Evolutionary conservation across 352 stramenopile species (phyloP).

Genomic region (Paralagenidium karlingii): DNA sequence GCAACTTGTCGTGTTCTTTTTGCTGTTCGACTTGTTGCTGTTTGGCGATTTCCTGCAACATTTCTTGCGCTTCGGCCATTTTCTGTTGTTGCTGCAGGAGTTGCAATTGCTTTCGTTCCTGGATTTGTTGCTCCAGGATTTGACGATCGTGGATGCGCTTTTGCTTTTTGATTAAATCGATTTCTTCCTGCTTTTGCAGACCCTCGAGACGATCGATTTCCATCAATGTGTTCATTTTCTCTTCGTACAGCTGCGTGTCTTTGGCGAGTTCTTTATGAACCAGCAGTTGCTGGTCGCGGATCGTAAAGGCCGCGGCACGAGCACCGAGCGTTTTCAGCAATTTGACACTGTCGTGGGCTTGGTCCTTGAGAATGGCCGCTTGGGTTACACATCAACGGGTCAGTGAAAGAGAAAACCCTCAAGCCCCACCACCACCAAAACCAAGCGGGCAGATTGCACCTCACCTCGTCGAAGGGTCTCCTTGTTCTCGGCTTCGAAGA

Average conservation of each 20-base stretch:
- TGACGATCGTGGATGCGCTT: slow-evolving; percentile 72
- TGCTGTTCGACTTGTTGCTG: slow-evolving; percentile 56
- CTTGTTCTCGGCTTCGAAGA: slow-evolving; percentile 57
- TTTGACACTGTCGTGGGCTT: slow-evolving; percentile 88
- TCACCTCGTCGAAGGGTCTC: slow-evolving; percentile 35
- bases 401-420: background rate
- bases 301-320: slow-evolving; percentile 87
- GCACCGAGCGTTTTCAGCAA: slow-evolving; percentile 88
- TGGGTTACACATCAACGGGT: no score
- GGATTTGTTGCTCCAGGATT: slow-evolving; percentile 83
- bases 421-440: background rate
- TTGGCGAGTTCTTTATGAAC: slow-evolving; percentile 50
- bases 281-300: slow-evolving; percentile 87
- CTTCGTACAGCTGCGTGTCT: slow-evolving; percentile 83
- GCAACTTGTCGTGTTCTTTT: slow-evolving; percentile 50
- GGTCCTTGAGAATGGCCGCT: slow-evolving; percentile 61
- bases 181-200: slow-evolving; percentile 79
- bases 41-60: slow-evolving; percentile 76
- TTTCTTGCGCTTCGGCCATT: slow-evolving; percentile 82
- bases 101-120: slow-evolving; percentile 26
- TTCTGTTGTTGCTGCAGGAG: slow-evolving; percentile 38
- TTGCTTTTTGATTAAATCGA: slow-evolving; percentile 83
- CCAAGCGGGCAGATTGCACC: no score
- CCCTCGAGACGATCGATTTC: slow-evolving; percentile 89
- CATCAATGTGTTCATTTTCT: slow-evolving; percentile 92